Evolutionary conservation across 495 filamentous ascomycete genomes (phyloP), one percentile per base, ranked within the genome.

Genomic region (Arthonia radiata): DNA sequence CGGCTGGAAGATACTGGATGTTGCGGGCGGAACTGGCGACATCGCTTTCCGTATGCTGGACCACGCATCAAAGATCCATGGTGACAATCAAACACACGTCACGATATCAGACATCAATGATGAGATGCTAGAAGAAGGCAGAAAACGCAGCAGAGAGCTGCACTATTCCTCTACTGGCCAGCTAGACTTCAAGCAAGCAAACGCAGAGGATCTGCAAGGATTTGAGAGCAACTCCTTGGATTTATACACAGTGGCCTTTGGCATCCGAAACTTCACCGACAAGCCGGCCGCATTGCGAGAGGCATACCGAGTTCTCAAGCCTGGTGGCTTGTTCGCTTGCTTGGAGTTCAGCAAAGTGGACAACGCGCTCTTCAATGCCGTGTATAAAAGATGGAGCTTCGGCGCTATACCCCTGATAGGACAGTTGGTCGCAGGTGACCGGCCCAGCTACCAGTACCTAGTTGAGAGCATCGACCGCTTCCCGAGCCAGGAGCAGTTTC

Each of bases 381-480:
- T 83, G 2, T 97, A 97, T 52, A 89, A 91, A 58, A 55, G 77
- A 29, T 97, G 90, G 77, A 91, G 79, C 36, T 97, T 94, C 49
- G 58, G 66, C 26, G 78, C 79, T 10, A 97, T 97, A 35, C 86
- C 86, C 2, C 39, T 97, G 24, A 91, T 97, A 44, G 86, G 86
- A 11, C 82, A 97, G 53, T 37, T 97, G 35, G 82, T 97, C 17
- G 89, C 86, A 3, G 83, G 75, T 2, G 86, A 97, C 44, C 58
- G 86, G 27, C 81, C 80, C 37, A 91, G 79, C 42, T 97, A 97
- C 48, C 89, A 94, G 62, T 97, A 97, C 53, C 51, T 97, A 18
- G 89, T 94, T 15, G 86, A 97, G 63, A 91, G 79, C 50, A 94
- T 97, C 52, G 81, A 92, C 54, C 53, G 61, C 22, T 97, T 94